A percentile compares a stretch with the other conserved stretches of the same genome.
Conservation (phyloP, 1,284 basidiomycete genomes). For the Sanguinoderma infundibulare region DNA sequence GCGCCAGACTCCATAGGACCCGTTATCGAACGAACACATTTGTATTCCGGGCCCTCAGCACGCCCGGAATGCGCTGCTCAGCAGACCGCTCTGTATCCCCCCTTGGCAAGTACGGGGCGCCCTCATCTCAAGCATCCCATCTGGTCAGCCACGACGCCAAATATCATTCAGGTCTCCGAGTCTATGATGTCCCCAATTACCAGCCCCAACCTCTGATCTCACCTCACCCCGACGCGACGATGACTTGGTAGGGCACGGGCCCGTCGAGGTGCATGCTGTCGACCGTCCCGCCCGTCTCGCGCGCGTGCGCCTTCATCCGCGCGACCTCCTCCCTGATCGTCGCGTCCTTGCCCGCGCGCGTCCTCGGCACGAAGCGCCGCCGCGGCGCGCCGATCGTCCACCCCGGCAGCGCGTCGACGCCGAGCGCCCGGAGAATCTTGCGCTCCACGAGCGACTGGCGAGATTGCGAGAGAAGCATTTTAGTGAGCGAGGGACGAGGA, state of each 20-base stretch:
- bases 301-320: constrained; percentile 35
- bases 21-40: too few relatives aligned
- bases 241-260: constrained; percentile 34
- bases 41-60: too few relatives aligned
- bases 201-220: too few relatives aligned
- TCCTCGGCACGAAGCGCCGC: constrained; percentile 33
- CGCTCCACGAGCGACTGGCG: constrained; percentile 33
- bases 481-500: neutral
- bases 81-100: too few relatives aligned
- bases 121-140: too few relatives aligned
- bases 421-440: constrained; percentile 39
- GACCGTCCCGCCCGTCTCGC: constrained; percentile 31
- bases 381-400: constrained; percentile 37
- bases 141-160: too few relatives aligned
- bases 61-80: too few relatives aligned
- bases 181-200: too few relatives aligned
- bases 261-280: constrained; percentile 40
- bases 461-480: neutral
- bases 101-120: too few relatives aligned
- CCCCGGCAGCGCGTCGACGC: constrained; percentile 30
- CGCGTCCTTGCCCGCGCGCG: constrained; percentile 36
- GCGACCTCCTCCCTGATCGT: constrained; percentile 36
- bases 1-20: too few relatives aligned
- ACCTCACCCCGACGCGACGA: constrained; percentile 19
- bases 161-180: too few relatives aligned